Conservation (phyloP, 306 rosid genomes). For the Cucurbita maxima region DNA sequence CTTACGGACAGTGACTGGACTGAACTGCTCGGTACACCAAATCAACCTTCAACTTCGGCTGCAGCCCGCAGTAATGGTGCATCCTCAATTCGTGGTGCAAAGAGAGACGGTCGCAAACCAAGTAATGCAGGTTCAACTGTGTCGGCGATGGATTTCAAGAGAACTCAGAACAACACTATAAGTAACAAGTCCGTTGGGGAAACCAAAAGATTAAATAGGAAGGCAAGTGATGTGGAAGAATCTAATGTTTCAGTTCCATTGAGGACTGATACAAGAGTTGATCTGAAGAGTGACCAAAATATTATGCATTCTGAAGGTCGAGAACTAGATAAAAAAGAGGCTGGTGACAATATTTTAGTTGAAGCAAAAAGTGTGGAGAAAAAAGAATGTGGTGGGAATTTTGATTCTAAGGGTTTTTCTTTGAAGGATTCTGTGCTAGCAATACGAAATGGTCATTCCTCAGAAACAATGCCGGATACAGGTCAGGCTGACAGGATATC, state of each 20-base stretch:
- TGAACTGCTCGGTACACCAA: slow-evolving; percentile 54
- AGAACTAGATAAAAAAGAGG: slow-evolving; percentile 15
- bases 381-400: slow-evolving; percentile 16
- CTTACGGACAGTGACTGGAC: slow-evolving; percentile 85
- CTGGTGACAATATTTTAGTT: slow-evolving; percentile 16
- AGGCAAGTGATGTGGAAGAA: slow-evolving; percentile 44
- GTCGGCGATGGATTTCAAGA: slow-evolving; percentile 28
- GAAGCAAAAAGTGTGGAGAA: slow-evolving; percentile 22
- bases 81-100: slow-evolving; percentile 29
- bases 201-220: slow-evolving; percentile 38
- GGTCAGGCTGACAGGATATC: slow-evolving; percentile 19
- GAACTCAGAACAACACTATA: slow-evolving; percentile 26
- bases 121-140: slow-evolving; percentile 20
- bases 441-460: neutral
- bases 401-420: slow-evolving; percentile 19
- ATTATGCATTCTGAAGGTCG: slow-evolving; percentile 17
- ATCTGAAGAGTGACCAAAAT: slow-evolving; percentile 23
- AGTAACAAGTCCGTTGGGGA: slow-evolving; percentile 19
- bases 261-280: slow-evolving; percentile 23
- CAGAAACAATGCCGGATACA: slow-evolving; percentile 6
- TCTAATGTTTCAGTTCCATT: slow-evolving; percentile 35
- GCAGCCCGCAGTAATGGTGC: slow-evolving; percentile 24
- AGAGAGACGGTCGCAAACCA: slow-evolving; percentile 37
- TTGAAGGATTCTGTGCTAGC: slow-evolving; percentile 16
- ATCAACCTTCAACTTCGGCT: slow-evolving; percentile 24